These are phyloP conservation scores for Syncephalis plumigaleata DNA, from an alignment of 371 early-diverging fungal genomes.

Conservation along the genomic window DNA sequence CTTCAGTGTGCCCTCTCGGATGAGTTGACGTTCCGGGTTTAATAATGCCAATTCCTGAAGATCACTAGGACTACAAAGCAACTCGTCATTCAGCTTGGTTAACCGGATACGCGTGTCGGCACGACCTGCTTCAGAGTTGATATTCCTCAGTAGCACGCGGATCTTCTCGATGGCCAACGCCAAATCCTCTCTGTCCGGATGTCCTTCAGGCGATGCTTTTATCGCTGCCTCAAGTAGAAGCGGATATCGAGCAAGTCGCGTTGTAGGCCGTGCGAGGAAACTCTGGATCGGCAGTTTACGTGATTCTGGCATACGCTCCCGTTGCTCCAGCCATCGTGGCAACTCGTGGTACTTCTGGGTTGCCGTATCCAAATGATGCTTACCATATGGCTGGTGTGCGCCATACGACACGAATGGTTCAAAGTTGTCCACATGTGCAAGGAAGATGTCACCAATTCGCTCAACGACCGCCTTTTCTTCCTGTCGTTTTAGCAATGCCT, in stretches of 20 bases:
- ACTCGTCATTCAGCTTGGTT: slow-evolving; percentile 25
- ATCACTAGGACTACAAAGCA: slow-evolving; percentile 28
- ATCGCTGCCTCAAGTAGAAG: slow-evolving; percentile 66
- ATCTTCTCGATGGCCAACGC: slow-evolving; percentile 40
- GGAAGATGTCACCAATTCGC: slow-evolving; percentile 72
- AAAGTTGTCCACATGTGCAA: slow-evolving; percentile 48
- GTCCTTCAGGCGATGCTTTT: slow-evolving; percentile 64
- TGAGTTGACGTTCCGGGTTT: slow-evolving; percentile 43
- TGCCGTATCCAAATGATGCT: slow-evolving; percentile 66
- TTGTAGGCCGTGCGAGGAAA: slow-evolving; percentile 73
- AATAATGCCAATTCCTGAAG: slow-evolving; percentile 50
- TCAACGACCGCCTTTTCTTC: slow-evolving; percentile 45
- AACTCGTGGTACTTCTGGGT: slow-evolving; percentile 43
- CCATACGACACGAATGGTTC: slow-evolving; percentile 78
- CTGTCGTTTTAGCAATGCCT: slow-evolving; percentile 50
- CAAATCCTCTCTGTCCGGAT: slow-evolving; percentile 53
- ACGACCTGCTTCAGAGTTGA: slow-evolving; percentile 73
- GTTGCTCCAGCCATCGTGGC: slow-evolving; percentile 23
- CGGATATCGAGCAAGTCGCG: slow-evolving; percentile 78
- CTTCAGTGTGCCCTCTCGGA: slow-evolving; percentile 66
- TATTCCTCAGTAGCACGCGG: slow-evolving; percentile 41
- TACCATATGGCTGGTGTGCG: slow-evolving; percentile 69
- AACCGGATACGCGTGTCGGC: slow-evolving; percentile 63
- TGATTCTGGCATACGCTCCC: slow-evolving; percentile 55
- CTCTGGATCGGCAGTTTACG: slow-evolving; percentile 65